Base-by-base conservation (phyloP, 2,329 filamentous ascomycete species). In the Pleurostoma richardsiae region DNA sequence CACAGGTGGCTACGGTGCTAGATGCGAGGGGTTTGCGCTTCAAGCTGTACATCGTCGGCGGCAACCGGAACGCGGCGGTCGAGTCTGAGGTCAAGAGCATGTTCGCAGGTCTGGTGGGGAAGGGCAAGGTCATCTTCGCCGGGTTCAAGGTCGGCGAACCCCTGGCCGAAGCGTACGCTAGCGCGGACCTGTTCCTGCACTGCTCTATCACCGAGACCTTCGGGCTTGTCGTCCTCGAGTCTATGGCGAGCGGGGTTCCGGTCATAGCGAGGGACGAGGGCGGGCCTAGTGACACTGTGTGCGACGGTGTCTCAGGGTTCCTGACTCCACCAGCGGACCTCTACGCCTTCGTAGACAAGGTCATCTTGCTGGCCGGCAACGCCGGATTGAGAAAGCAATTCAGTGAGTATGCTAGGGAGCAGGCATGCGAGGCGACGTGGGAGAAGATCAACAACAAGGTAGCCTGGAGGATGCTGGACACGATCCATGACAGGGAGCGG, bases 151-250 rank as follows among this genome's bases (percentile, higher is more conserved):
- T 77, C 1, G 83, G 83, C 8, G 72, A 73, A 43, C 72, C 74
- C 3, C 70, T 88, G 6, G 83, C 82, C n/a, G 68, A 72, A n/a
- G 77, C 80, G 7, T 88, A 86, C 53, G 83, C 85, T 3, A 79
- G 78, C 4, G 83, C 78, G 1, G 83, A 88, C 57, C 54, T 88
- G n/a, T 87, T 88, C 58, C 64, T 88, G 10, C 83, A 88, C 64
- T 86, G 82, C 64, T 87, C 81, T 27, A 70, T 87, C 48, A 87
- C 83, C 1, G 84, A 88, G 62, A 88, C 84, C 0, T 87, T 88
- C 60, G 84, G 84, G 1, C 68, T 88, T 7, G 83, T 88, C 0
- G 83, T 87, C 2, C 68, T 87, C 2, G 84, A 87, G 62, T 79
- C 80, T 3, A 86, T 88, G 83, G 83, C 83, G 0, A 85, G 82